Conservation (phyloP, 306 rosid species). For the Styphnolobium japonicum region DNA sequence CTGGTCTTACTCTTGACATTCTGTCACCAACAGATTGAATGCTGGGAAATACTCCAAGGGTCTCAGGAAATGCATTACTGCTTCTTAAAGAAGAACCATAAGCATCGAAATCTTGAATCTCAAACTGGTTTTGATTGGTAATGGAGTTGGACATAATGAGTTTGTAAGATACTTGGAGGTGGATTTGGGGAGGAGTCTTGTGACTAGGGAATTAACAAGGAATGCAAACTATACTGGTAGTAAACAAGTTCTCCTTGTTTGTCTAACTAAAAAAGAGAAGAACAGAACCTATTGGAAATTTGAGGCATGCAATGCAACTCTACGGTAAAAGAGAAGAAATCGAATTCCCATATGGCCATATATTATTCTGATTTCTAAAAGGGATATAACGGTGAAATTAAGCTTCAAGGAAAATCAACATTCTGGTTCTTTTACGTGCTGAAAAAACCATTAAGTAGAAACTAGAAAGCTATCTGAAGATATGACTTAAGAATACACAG, state of each 20-base stretch:
- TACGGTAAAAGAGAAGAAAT: slow-evolving; percentile 16
- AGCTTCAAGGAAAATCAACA: neutral
- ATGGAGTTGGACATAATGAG: slow-evolving; percentile 58
- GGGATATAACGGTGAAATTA: slow-evolving; percentile 16
- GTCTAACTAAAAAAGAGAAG: neutral
- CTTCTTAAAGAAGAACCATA: slow-evolving; percentile 45
- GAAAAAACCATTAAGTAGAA: slow-evolving; percentile 35
- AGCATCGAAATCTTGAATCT: slow-evolving; percentile 56
- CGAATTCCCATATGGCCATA: neutral
- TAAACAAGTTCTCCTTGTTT: slow-evolving; percentile 9
- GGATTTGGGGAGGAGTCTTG: slow-evolving; percentile 44
- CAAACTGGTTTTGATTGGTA: slow-evolving; percentile 50
- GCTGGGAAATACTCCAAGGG: slow-evolving; percentile 46
- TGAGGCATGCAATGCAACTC: slow-evolving; percentile 7
- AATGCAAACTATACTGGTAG: neutral
- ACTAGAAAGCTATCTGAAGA: slow-evolving; percentile 38
- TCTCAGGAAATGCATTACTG: slow-evolving; percentile 27
- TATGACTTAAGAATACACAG: slow-evolving; percentile 30
- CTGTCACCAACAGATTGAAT: slow-evolving; percentile 56
- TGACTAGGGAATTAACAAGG: slow-evolving; percentile 26
- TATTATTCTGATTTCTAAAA: neutral
- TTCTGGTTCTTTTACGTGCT: slow-evolving; percentile 20
- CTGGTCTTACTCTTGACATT: slow-evolving; percentile 48
- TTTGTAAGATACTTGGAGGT: slow-evolving; percentile 31
- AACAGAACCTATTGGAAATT: neutral